Evolutionary conservation across 306 rosid genomes (phyloP).

Genomic region (Prunus padus): DNA sequence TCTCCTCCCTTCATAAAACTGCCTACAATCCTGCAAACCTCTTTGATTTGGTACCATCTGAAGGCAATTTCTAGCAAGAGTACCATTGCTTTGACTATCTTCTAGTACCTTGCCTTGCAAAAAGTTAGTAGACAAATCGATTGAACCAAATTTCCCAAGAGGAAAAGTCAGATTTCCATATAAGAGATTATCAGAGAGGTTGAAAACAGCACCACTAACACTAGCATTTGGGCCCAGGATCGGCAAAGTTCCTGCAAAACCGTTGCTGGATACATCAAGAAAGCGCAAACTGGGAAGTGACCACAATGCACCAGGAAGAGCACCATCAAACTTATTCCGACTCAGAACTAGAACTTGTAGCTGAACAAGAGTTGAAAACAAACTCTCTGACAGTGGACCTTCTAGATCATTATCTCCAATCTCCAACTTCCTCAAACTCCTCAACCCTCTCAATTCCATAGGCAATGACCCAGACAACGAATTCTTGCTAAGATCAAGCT

Average conservation of each 20-base stretch:
- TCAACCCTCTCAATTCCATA: conserved; percentile 30
- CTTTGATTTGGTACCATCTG: conserved; percentile 51
- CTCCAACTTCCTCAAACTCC: conserved; percentile 35
- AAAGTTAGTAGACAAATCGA: conserved; percentile 77
- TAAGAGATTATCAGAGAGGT: conserved; percentile 68
- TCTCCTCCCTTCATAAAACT: conserved; percentile 48
- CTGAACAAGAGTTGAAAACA: conserved; percentile 35
- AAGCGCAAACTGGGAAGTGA: conserved; percentile 44
- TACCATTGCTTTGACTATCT: conserved; percentile 36
- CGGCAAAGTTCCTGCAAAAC: conserved; percentile 55
- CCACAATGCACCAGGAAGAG: conserved; percentile 47
- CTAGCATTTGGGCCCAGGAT: conserved; percentile 27
- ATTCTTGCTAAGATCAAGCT: conserved; percentile 68
- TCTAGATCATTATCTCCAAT: conserved; percentile 35
- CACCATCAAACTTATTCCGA: conserved; percentile 49
- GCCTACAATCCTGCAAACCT: conserved; percentile 44
- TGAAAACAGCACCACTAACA: conserved; percentile 36
- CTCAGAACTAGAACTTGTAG: conserved; percentile 47
- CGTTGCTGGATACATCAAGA: conserved; percentile 68
- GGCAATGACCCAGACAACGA: conserved; percentile 60
- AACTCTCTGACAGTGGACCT: conserved; percentile 44
- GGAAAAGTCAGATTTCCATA: conserved; percentile 55
- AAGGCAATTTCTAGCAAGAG: conserved; percentile 62
- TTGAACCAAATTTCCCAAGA: conserved; percentile 21
- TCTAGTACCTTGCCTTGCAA: conserved; percentile 53